Conservation (phyloP, 2,329 filamentous ascomycete genomes). For the Magnaporthales sp. region DNA sequence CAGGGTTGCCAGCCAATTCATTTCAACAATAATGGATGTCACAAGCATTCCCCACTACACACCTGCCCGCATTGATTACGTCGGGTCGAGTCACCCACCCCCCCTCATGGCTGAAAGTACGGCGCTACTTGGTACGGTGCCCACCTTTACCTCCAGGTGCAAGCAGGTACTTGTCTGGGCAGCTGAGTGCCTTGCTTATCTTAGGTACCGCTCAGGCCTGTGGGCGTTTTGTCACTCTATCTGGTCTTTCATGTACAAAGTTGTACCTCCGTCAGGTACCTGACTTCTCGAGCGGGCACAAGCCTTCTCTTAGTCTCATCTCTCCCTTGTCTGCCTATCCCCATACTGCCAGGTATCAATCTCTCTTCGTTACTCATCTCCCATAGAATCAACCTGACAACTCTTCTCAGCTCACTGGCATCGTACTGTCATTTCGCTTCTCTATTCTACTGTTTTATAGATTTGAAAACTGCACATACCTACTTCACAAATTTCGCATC, state of each 20-base stretch:
- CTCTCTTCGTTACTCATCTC: background rate
- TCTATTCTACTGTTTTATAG: background rate
- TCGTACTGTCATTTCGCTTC: background rate
- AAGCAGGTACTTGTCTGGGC: background rate
- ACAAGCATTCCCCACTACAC: background rate
- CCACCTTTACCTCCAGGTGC: background rate
- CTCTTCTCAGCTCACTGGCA: background rate
- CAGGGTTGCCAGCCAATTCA: background rate
- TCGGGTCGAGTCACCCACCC: background rate
- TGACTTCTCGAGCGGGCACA: background rate
- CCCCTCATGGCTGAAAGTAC: background rate
- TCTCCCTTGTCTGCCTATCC: background rate
- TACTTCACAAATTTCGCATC: background rate
- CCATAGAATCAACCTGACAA: background rate
- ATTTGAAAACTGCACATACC: background rate
- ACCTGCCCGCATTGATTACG: slow-evolving; percentile 1
- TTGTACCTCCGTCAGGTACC: background rate
- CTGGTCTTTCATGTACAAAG: background rate
- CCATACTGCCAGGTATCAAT: background rate
- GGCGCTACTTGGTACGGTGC: background rate
- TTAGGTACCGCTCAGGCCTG: background rate
- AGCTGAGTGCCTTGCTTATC: background rate
- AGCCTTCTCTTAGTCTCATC: background rate
- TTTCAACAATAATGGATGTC: background rate
- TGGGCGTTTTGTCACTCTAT: background rate